Base-by-base conservation (phyloP, 2,329 filamentous ascomycete species). In the Teratosphaeria pseudoeucalypti region DNA sequence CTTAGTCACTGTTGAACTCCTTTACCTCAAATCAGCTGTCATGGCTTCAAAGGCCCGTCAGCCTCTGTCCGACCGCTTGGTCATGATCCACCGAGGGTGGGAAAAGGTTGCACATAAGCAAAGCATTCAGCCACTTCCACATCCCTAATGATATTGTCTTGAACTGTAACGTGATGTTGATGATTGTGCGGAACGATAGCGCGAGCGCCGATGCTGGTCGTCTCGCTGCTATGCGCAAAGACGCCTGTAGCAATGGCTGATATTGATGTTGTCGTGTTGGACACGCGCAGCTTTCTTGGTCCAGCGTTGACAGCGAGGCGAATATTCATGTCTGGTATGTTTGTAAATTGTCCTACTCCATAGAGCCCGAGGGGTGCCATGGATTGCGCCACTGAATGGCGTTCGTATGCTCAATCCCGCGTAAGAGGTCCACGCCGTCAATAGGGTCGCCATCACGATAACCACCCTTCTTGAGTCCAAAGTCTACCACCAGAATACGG, bases 401-500 rank as follows among this genome's bases (percentile, higher is more conserved):
- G 26, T 55, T 60, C 19, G 57, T 63, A 12, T 58, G 57, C 34
- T 63, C 61, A 9, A 56, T 49, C 6, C 61, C 57, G 6, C 63
- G 59, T 19, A 65, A 56, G 23, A 64, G 43, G 11, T 64, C 63
- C 7, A 65, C 57, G 23, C 52, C 52, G 6, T 62, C 58, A 12
- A 63, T 60, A 4, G 58, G 58, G 55, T 62, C 47, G 37, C 63
- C 63, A 53, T 65, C 63, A 43, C 61, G 57, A 12, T 53, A 52
- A 12, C 60, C 57, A n/a, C 62, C 58, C 53, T 65, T 65, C 52
- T 61, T 53, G 34, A 65, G 57, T 19, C 84, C 94, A 77, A 97
- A 99, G 76, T 99, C 94, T 81, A 97, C 87, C 61, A 99, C 88
- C 60, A 97, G 77, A 57, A 95, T 91, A 71, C 95, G 87, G 37